These are phyloP conservation scores for Yamadazyma scolyti DNA, from an alignment of 805 yeast species.

Conservation along the genomic window DNA sequence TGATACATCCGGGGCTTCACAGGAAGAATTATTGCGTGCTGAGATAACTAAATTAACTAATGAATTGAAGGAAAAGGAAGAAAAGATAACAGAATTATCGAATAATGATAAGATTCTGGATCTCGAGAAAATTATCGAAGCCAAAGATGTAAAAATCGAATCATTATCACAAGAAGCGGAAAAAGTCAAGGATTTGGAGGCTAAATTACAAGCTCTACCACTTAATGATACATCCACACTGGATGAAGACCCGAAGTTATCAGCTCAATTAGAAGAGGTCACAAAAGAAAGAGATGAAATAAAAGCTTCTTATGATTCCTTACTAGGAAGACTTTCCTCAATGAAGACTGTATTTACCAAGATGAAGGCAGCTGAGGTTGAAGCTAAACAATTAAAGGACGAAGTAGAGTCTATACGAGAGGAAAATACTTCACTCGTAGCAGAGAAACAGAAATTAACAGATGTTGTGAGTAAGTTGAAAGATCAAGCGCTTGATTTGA, in stretches of 20 bases:
- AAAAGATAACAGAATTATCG: slow-evolving; percentile 2
- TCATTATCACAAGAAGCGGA: too few relatives aligned
- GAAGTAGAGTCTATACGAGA: slow-evolving; percentile 8
- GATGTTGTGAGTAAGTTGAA: slow-evolving; percentile 1
- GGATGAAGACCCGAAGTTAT: slow-evolving; percentile 10
- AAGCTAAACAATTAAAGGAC: slow-evolving; percentile 53
- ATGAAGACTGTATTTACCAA: slow-evolving; percentile 71
- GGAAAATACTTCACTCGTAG: slow-evolving; percentile 8
- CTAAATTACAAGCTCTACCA: slow-evolving; percentile 20
- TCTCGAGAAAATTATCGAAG: too few relatives aligned
- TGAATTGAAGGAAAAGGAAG: slow-evolving; percentile 6
- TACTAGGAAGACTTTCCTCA: slow-evolving; percentile 60
- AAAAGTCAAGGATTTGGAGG: slow-evolving; percentile 1
- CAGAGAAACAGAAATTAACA: slow-evolving; percentile 13
- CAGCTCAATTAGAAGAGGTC: slow-evolving; percentile 14
- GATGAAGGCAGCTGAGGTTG: slow-evolving; percentile 67
- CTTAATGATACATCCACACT: background rate
- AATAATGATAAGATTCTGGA: too few relatives aligned
- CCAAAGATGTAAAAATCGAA: too few relatives aligned
- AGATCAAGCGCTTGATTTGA: slow-evolving; percentile 39
- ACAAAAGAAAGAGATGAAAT: slow-evolving; percentile 53
- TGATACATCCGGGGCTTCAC: too few relatives aligned
- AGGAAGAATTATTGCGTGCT: slow-evolving; percentile 1
- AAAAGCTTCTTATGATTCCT: slow-evolving; percentile 56
- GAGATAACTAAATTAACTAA: slow-evolving; percentile 4